Evolutionary conservation across 306 rosid species (phyloP), one percentile per base, ranked within the genome.

Genomic region (Cyclanthera cordifolia): DNA sequence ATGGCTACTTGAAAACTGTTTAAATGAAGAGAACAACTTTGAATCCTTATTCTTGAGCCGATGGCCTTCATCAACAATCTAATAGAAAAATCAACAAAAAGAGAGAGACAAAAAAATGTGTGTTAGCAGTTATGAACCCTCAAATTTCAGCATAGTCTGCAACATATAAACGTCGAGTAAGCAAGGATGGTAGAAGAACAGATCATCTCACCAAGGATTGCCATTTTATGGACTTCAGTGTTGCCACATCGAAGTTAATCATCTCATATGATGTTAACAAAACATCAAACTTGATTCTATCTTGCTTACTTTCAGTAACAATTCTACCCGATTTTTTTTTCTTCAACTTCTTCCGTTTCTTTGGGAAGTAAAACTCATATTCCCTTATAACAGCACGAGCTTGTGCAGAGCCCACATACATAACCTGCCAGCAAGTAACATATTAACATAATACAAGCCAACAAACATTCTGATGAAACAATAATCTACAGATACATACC

Each of bases 1-100:
- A 79, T 88, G 99, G 67, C 82, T 81, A 78, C 81, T 85, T 41
- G 73, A 75, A 76, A 85, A 94, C 78, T 94, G 99, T 84, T 88
- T 88, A 81, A 94, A 47, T 55, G 91, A 88, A 82, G 97, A 90
- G 84, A 94, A 94, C 53, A 94, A 84, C 71, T 94, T 94, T 68
- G 99, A 94, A 79, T 94, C 99, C 82, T 94, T 94, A 74, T 94
- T 94, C 71, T 94, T 94, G 2, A 94, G 95, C 71, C 99, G 99
- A 76, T 94, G 99, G 28, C 99, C 99, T 88, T 94, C 99, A 79
- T 94, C 97, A 72, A 94, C 91, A 82, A 94, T 90, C 96, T 93
- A 80, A 60, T 53, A 56, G 49, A 54, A 68, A 77, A 28, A 70
- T 32, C 77, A 78, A 76, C 57, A 60, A 70, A 69, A 70, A 34